Conservation (phyloP, 2,329 filamentous ascomycete genomes). For the Pezicula rhizophila region DNA sequence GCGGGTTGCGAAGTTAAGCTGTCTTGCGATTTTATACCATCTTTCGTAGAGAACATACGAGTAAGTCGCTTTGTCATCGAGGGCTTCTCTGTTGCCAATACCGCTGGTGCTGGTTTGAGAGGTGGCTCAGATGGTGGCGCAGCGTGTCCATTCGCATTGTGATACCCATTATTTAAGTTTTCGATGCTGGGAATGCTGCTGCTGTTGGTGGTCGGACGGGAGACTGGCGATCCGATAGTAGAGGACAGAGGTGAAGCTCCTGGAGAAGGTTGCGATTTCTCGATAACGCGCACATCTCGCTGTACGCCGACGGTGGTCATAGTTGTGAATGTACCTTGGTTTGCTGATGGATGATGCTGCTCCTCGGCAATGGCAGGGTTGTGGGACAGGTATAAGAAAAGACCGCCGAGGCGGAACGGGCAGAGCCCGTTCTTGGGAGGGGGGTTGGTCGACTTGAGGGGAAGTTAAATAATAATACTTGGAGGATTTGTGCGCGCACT, state of each 20-base stretch:
- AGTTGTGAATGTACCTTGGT: not conserved
- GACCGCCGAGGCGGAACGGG: too few relatives aligned
- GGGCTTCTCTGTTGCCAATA: constrained; percentile 39
- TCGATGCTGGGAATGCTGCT: constrained; percentile 20
- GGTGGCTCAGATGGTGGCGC: constrained; percentile 24
- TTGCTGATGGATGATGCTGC: too few relatives aligned
- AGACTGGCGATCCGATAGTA: constrained; percentile 17
- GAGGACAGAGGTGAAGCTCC: constrained; percentile 21
- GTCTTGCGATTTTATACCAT: constrained; percentile 29
- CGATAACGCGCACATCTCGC: constrained; percentile 8
- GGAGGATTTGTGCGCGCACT: too few relatives aligned
- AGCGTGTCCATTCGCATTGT: constrained; percentile 19
- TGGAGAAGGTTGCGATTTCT: constrained; percentile 15
- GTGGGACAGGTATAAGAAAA: too few relatives aligned
- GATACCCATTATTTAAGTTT: constrained; percentile 10
- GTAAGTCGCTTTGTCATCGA: constrained; percentile 60
- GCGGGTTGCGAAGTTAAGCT: constrained; percentile 15
- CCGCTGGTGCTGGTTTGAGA: constrained; percentile 13
- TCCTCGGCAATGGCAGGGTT: too few relatives aligned
- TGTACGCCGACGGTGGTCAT: constrained; percentile 24
- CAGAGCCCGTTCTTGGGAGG: too few relatives aligned
- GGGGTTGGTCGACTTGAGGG: too few relatives aligned
- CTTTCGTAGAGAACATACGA: constrained; percentile 59
- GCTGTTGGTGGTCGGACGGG: constrained; percentile 16
- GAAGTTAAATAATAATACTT: too few relatives aligned